These are phyloP conservation scores for Penicillium coffeae DNA, from an alignment of 495 filamentous ascomycete species.

Conservation along the genomic window DNA sequence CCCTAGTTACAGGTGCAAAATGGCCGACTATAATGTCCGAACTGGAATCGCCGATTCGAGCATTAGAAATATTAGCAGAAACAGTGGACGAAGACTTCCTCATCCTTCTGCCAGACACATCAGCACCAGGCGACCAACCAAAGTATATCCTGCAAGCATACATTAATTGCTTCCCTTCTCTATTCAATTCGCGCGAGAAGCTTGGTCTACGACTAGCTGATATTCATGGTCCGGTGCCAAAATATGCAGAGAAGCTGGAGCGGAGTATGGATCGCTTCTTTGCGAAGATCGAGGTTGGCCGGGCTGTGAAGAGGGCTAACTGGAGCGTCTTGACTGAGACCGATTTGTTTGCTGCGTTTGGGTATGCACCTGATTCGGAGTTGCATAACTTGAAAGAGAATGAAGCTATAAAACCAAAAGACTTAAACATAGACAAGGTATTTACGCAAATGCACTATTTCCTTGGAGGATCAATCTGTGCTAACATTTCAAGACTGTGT, in stretches of 20 bases:
- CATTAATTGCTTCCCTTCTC: constrained; percentile 66
- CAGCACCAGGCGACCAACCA: constrained; percentile 2
- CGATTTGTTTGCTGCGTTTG: constrained; percentile 52
- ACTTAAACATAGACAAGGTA: constrained; percentile 50
- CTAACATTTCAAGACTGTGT: constrained; percentile 37
- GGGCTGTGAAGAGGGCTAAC: constrained; percentile 41
- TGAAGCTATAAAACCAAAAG: constrained; percentile 33
- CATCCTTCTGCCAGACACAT: constrained; percentile 55
- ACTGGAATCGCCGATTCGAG: constrained; percentile 14
- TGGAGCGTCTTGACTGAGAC: constrained; percentile 62
- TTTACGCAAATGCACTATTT: constrained; percentile 13
- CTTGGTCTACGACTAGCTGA: constrained; percentile 57
- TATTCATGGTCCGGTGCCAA: constrained; percentile 69
- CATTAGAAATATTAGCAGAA: constrained; percentile 16
- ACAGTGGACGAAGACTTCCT: constrained; percentile 57
- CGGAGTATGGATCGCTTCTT: constrained; percentile 80
- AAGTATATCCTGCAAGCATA: constrained; percentile 64
- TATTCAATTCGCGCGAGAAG: constrained; percentile 64
- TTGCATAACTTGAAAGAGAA: constrained; percentile 38
- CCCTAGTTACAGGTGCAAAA: constrained; percentile 40
- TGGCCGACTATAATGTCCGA: constrained; percentile 36
- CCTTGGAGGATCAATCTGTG: not conserved
- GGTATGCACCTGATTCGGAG: constrained; percentile 26
- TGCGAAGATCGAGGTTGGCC: constrained; percentile 35
- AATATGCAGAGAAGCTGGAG: constrained; percentile 65